Conservation (phyloP, 192 early-diverging fungal genomes). For the Lobulomyces angularis region DNA sequence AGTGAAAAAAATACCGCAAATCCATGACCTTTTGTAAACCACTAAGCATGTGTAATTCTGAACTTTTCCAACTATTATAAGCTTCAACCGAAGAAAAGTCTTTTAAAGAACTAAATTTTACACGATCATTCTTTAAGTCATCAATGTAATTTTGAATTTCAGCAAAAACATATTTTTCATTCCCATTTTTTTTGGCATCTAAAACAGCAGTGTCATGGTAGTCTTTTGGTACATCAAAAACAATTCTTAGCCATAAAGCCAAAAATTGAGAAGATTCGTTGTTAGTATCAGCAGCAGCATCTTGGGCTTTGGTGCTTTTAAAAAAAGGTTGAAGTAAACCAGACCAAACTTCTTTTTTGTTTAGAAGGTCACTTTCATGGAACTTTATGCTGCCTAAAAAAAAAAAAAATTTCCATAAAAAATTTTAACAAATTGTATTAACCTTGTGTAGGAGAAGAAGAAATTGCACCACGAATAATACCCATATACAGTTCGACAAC, state of each 20-base stretch:
- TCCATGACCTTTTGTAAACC: slow-evolving; percentile 20
- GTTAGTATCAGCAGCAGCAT: neutral
- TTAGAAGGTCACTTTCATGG: slow-evolving; percentile 11
- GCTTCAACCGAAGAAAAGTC: slow-evolving; percentile 33
- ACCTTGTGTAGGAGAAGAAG: slow-evolving; percentile 1
- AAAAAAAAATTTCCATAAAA: too few relatives aligned
- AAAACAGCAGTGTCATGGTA: slow-evolving; percentile 10
- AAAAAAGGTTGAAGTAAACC: slow-evolving; percentile 2
- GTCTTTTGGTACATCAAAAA: slow-evolving; percentile 19
- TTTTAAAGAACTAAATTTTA: slow-evolving; percentile 8
- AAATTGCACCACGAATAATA: slow-evolving; percentile 14
- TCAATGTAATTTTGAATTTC: slow-evolving; percentile 14
- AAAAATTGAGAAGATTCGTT: slow-evolving; percentile 9
- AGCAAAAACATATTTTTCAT: slow-evolving; percentile 10
- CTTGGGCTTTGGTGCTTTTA: slow-evolving; percentile 8
- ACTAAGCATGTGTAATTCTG: slow-evolving; percentile 37
- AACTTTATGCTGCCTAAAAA: too few relatives aligned
- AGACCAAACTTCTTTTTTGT: slow-evolving; percentile 3
- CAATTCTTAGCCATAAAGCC: slow-evolving; percentile 15
- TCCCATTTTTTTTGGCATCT: slow-evolving; percentile 5
- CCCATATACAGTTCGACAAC: slow-evolving; percentile 18
- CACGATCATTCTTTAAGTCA: slow-evolving; percentile 6
- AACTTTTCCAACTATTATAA: slow-evolving; percentile 39
- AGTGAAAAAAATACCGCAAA: slow-evolving; percentile 8
- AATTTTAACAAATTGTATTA: slow-evolving; percentile 6